Conservation (phyloP, 208 protist genomes). For the Herpetomonas samuelpessoai region DNA sequence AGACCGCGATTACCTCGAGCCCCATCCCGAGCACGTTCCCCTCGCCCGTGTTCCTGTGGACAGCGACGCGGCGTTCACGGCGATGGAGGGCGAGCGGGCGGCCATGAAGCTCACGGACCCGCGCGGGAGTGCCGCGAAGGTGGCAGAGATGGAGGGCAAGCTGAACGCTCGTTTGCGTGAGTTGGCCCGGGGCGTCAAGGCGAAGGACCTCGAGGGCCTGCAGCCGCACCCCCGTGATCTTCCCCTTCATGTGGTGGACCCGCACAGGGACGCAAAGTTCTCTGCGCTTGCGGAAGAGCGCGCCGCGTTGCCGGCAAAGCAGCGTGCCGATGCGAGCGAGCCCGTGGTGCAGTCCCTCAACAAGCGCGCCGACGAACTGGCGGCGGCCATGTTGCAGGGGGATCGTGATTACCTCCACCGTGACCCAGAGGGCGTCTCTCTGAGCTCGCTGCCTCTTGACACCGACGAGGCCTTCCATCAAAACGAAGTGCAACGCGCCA, state of each 20-base stretch:
- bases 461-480: conserved; percentile 49
- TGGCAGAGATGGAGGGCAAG: conserved; percentile 48
- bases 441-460: conserved; percentile 51
- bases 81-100: conserved; percentile 56
- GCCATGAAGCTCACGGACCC: conserved; percentile 51
- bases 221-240: conserved; percentile 44
- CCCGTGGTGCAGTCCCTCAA: conserved; percentile 38
- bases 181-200: conserved; percentile 48
- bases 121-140: conserved; percentile 43
- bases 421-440: conserved; percentile 64
- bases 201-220: conserved; percentile 44
- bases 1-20: conserved; percentile 61
- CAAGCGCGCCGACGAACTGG: conserved; percentile 34
- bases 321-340: conserved; percentile 12
- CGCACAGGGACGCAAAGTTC: conserved; percentile 58
- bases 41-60: conserved; percentile 56
- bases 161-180: conserved; percentile 50
- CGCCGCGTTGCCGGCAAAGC: conserved; percentile 11
- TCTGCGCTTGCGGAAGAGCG: conserved; percentile 39
- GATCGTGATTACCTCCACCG: conserved; percentile 70
- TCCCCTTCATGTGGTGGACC: conserved; percentile 60
- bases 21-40: conserved; percentile 50
- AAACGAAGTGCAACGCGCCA: conserved; percentile 60
- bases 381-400: conserved; percentile 40
- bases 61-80: conserved; percentile 43